A percentile compares a stretch with the other conserved stretches of the same genome.
Conservation (phyloP, 495 filamentous ascomycete species). For the Sabuloglossum arenarium region DNA sequence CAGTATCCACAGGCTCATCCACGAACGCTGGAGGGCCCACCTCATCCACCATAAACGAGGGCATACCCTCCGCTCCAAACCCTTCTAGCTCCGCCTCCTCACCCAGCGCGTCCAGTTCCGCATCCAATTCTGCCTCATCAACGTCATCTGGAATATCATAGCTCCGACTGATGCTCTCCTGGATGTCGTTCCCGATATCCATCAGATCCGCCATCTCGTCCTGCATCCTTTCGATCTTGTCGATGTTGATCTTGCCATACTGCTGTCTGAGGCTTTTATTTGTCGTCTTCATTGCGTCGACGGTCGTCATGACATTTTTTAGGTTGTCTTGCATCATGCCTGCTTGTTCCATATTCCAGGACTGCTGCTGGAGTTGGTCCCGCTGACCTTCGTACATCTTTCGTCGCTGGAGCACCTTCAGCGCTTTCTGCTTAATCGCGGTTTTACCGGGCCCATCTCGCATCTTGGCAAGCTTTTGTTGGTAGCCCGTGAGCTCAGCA, state of each 20-base stretch:
- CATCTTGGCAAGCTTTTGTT: slow-evolving; percentile 77
- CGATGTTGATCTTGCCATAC: slow-evolving; percentile 91
- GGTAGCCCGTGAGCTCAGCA: slow-evolving; percentile 75
- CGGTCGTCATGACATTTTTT: slow-evolving; percentile 95
- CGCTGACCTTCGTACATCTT: slow-evolving; percentile 90
- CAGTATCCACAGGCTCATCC: slow-evolving; percentile 26
- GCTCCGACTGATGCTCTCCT: slow-evolving; percentile 80
- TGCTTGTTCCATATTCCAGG: slow-evolving; percentile 99
- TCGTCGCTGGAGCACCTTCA: slow-evolving; percentile 88
- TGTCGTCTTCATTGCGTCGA: slow-evolving; percentile 90
- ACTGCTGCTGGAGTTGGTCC: slow-evolving; percentile 84
- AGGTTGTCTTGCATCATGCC: slow-evolving; percentile 99
- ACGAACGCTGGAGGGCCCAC: slow-evolving; percentile 65
- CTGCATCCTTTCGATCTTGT: slow-evolving; percentile 94
- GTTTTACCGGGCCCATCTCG: slow-evolving; percentile 89
- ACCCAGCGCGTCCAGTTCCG: slow-evolving; percentile 84
- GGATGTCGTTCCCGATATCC: slow-evolving; percentile 96
- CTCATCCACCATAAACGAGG: slow-evolving; percentile 78
- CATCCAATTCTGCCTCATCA: slow-evolving; percentile 92
- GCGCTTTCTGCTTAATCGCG: slow-evolving; percentile 81
- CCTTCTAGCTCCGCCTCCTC: slow-evolving; percentile 65
- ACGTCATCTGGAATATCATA: slow-evolving; percentile 97
- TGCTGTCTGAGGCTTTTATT: slow-evolving; percentile 87
- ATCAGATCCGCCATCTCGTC: slow-evolving; percentile 98
- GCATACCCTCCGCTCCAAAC: slow-evolving; percentile 39